Base-by-base conservation (phyloP, 2,329 filamentous ascomycete species). In the Colletotrichum viniferum region DNA sequence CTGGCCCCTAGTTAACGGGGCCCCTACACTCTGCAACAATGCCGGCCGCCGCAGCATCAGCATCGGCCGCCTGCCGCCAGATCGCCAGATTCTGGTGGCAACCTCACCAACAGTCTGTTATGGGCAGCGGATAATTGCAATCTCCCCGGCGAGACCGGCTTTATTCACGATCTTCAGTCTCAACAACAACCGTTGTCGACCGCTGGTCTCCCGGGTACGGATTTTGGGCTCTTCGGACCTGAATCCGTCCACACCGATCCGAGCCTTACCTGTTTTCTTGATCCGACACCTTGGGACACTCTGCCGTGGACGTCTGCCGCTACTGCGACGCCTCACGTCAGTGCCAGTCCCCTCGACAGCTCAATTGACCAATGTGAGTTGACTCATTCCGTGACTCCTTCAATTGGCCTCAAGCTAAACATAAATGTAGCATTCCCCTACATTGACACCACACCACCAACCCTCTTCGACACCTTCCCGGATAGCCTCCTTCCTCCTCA, bases 11-110 rank as follows among this genome's bases (percentile, higher is more conserved):
- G 69, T 9, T 73, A 64, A 75, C 63, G 68, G 69, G 76, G 71
- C 76, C 74, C 36, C 30, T 73, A 71, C 74, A 77, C 76, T 77
- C 76, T 77, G 74, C 70, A 74, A 74, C 71, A 74, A 77, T 77
- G 74, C 56, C 63, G 28, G 62, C 52, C 63, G 70, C 71, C 36
- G 67, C 71, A 61, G 52, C 52, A 69, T 69, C 67, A 55, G 68
- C 70, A 63, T 60, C 60, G 24, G 16, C 38, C 48, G 36, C 63
- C 26, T 48, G 66, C 48, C 61, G 72, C 67, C 52, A 77, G 70
- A 9, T 34, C 71, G 38, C 24, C 70, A 32, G 16, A 32, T 16
- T 62, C 36, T 77, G 48, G 62, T 75, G 28, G 66, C 60, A 74
- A 74, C 74, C 74, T 43, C n/a, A 52, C 10, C 60, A 64, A 61